Base-by-base conservation (phyloP, 148 eudicot genomes). In the Rhododendron williamsianum region DNA sequence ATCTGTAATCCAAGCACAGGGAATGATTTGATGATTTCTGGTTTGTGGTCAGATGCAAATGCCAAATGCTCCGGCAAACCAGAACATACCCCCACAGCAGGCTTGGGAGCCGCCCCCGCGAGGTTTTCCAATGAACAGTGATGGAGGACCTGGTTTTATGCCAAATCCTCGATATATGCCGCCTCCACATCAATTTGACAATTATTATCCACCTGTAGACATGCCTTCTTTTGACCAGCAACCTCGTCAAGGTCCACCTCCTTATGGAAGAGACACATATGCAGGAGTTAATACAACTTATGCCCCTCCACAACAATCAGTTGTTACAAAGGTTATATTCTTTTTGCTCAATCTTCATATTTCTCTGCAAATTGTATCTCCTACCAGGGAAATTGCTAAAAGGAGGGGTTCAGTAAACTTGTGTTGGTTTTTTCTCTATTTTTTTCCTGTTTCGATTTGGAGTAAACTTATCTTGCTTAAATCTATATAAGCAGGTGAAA, bases 81-180 rank as follows among this genome's bases (percentile, higher is more conserved):
- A 87, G 85, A 78, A 84, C 81, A 81, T 90, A 86, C 91, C 93
- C 51, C 91, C 89, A 76, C 84, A 85, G 18, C 90, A 87, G 81
- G 84, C 88, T 19, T 89, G 92, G 92, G 92, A 90, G 9, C 92
- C 91, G 1, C 91, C 93, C n/a, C 90, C 90, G n/a, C 91, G 87
- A 85, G 83, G 83, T 19, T 91, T 90, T 78, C 87, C 88, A 2
- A 45, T 80, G 86, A 86, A 83, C 48, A 49, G 86, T 60, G 86
- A 86, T 41, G 86, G 67, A 84, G 87, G 91, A 71, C 76, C 76
- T 58, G 90, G 90, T 74, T 91, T 88, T 86, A 84, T 51, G 78
- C 76, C 76, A 25, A 71, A 33, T 19, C 13, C 48, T 58, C 27
- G 25, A 76, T 76, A 30, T 76, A 15, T 76, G 89, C 91, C 87